Conservation (phyloP, 805 yeast genomes). For the Debaryomyces hansenii region DNA sequence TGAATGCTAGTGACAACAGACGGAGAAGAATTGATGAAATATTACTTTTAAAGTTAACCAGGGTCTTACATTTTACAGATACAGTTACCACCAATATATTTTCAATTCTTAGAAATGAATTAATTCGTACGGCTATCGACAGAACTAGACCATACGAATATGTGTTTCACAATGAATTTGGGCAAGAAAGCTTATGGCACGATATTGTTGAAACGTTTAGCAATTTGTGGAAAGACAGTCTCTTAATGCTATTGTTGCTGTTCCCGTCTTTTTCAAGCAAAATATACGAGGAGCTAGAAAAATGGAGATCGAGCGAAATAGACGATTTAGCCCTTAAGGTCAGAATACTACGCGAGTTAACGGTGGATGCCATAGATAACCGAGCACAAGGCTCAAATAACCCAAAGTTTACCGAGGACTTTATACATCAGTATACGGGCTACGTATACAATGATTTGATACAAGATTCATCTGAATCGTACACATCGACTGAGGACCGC, state of each 20-base stretch:
- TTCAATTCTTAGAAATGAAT: conserved; percentile 9
- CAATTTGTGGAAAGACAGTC: conserved; percentile 18
- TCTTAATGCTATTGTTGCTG: conserved; percentile 15
- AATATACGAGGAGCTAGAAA: conserved; percentile 12
- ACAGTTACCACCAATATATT: conserved; percentile 23
- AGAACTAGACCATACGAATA: conserved; percentile 25
- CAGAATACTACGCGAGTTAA: neutral
- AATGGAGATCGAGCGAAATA: conserved; percentile 17
- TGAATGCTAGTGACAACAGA: neutral
- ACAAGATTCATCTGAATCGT: neutral
- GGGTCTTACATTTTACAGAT: conserved; percentile 15
- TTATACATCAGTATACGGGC: neutral
- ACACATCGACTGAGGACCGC: neutral
- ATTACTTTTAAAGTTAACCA: neutral
- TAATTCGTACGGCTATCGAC: conserved; percentile 13
- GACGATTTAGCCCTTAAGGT: conserved; percentile 12
- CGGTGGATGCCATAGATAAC: neutral
- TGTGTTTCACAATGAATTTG: conserved; percentile 7
- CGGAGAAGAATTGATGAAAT: neutral
- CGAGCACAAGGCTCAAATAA: neutral
- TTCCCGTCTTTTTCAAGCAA: conserved; percentile 14
- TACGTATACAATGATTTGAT: too few species aligned
- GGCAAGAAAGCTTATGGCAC: conserved; percentile 3
- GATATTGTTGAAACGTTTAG: conserved; percentile 7
- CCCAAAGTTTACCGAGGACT: neutral